These are phyloP conservation scores for Drechslera avenae DNA, from an alignment of 2,329 filamentous ascomycete genomes.

Conservation along the genomic window DNA sequence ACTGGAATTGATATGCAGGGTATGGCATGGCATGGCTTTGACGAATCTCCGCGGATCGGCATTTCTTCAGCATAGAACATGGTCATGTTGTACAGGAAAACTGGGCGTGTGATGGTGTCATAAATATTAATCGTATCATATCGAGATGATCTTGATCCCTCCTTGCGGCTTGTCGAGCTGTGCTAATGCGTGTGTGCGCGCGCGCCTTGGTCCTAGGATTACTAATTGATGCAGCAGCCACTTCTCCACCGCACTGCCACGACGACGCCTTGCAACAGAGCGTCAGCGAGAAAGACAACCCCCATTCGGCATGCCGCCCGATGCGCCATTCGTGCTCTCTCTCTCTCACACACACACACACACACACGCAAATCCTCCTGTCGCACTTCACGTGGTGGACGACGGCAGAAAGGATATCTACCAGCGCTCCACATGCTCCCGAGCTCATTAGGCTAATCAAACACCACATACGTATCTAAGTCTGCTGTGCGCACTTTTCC, in stretches of 20 bases:
- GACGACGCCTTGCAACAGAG: not conserved
- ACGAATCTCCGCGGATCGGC: slow-evolving; percentile 8
- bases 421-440: slow-evolving; percentile 11
- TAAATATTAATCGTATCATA: slow-evolving; percentile 16
- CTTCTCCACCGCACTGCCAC: slow-evolving; percentile 1
- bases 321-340: slow-evolving; percentile 16
- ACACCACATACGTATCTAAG: slow-evolving; percentile 9
- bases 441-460: slow-evolving; percentile 43
- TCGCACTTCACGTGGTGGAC: slow-evolving; percentile 13
- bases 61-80: not conserved
- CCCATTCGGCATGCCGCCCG: slow-evolving; percentile 25
- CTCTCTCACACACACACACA: no score
- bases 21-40: slow-evolving; percentile 2
- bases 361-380: not conserved
- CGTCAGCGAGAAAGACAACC: slow-evolving; percentile 3
- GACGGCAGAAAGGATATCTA: slow-evolving; percentile 17
- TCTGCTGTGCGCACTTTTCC: slow-evolving; percentile 3
- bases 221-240: slow-evolving; percentile 5
- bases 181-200: slow-evolving; percentile 3
- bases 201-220: slow-evolving; percentile 8
- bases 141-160: slow-evolving; percentile 1
- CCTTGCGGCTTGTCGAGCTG: not conserved
- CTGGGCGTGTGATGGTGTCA: slow-evolving; percentile 2
- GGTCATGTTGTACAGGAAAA: not conserved
- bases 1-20: slow-evolving; percentile 3